Percentiles rank a stretch among this genome's conserved stretches.
These are phyloP conservation scores for Penicillium goetzii DNA, from an alignment of 495 filamentous ascomycete species.

Conservation along the genomic window DNA sequence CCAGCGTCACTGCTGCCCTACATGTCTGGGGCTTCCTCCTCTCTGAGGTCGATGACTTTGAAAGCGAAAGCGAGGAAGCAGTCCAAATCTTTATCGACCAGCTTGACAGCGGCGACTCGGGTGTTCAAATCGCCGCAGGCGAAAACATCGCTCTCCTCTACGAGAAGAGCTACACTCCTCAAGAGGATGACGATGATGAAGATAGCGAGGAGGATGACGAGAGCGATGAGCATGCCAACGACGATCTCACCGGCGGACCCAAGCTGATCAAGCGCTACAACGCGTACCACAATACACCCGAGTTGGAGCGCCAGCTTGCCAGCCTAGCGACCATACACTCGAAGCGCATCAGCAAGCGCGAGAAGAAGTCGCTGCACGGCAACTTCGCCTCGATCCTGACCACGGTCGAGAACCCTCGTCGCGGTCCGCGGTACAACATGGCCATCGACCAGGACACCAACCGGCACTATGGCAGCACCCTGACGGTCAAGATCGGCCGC, in stretches of 20 bases:
- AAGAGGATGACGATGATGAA: slow-evolving; percentile 66
- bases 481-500: slow-evolving; percentile 75
- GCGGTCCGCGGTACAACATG: slow-evolving; percentile 70
- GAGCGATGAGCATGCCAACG: slow-evolving; percentile 52
- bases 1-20: slow-evolving; percentile 80
- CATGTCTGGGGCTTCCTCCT: slow-evolving; percentile 88
- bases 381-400: slow-evolving; percentile 84
- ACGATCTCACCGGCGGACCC: slow-evolving; percentile 54
- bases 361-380: slow-evolving; percentile 74
- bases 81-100: slow-evolving; percentile 91
- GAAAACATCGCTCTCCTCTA: slow-evolving; percentile 89
- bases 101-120: slow-evolving; percentile 72
- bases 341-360: slow-evolving; percentile 75
- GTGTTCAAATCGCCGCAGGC: slow-evolving; percentile 84
- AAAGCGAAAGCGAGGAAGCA: slow-evolving; percentile 69
- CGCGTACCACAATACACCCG: slow-evolving; percentile 57
- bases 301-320: slow-evolving; percentile 56
- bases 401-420: slow-evolving; percentile 76
- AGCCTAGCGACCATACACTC: slow-evolving; percentile 62
- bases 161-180: slow-evolving; percentile 73
- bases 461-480: slow-evolving; percentile 73
- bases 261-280: slow-evolving; percentile 66
- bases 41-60: slow-evolving; percentile 80
- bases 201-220: slow-evolving; percentile 55
- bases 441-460: slow-evolving; percentile 75